Evolutionary conservation across 345 rosid species (phyloP).

Genomic region (Linum trigynum): DNA sequence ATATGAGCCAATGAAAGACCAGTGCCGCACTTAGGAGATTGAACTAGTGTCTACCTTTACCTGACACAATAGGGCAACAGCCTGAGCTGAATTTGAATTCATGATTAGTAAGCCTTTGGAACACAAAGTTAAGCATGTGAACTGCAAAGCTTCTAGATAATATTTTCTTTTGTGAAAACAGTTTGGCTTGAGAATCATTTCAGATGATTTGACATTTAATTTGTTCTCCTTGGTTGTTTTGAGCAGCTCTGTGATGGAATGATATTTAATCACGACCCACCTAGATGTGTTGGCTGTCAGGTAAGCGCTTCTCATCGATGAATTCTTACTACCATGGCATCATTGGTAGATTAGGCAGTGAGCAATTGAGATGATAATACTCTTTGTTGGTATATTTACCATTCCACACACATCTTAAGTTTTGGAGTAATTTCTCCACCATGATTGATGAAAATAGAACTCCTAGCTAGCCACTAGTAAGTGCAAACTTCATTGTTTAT

Average conservation of each 20-base stretch:
- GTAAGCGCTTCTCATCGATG: slow-evolving; percentile 34
- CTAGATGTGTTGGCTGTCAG: slow-evolving; percentile 68
- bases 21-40: not conserved
- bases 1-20: not conserved
- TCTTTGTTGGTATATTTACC: not conserved
- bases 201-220: slow-evolving; percentile 24
- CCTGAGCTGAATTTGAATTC: not conserved
- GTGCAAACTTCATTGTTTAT: not conserved
- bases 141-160: not conserved
- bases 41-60: not conserved
- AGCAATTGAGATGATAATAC: not conserved
- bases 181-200: not conserved
- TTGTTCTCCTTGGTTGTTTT: slow-evolving; percentile 21
- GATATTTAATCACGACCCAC: slow-evolving; percentile 86
- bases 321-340: slow-evolving; percentile 6
- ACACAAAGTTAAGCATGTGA: not conserved
- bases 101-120: not conserved
- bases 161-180: not conserved
- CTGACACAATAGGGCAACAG: not conserved
- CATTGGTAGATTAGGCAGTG: not conserved
- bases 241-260: slow-evolving; percentile 80
- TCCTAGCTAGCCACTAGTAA: not conserved
- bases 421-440: no score
- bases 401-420: no score
- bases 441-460: no score